Conservation (phyloP, 1,284 basidiomycete species). For the Erythrobasidium hasegawianum region DNA sequence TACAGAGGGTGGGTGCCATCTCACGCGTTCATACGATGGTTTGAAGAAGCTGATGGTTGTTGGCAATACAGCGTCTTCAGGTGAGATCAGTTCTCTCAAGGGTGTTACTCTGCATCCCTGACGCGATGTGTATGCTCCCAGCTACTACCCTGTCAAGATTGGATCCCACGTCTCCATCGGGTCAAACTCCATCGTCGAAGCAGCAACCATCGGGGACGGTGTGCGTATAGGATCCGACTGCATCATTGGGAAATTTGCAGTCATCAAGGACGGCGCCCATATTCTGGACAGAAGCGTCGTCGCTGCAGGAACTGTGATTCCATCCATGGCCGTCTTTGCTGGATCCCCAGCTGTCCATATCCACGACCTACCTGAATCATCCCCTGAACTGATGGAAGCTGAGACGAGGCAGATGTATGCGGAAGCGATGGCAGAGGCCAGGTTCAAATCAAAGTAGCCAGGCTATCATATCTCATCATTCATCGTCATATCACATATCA, state of each 20-base stretch:
- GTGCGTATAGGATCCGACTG: constrained; percentile 94
- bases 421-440: neutral
- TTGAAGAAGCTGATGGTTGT: neutral
- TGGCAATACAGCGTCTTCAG: constrained; percentile 21
- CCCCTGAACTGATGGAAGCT: constrained; percentile 30
- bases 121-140: constrained; percentile 50
- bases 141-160: constrained; percentile 96
- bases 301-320: constrained; percentile 87
- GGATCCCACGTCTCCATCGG: constrained; percentile 94
- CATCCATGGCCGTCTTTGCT: constrained; percentile 75
- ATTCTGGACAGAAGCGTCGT: constrained; percentile 83
- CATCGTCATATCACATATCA: no score
- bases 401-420: constrained; percentile 9
- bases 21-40: neutral
- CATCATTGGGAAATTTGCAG: constrained; percentile 90
- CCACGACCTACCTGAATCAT: constrained; percentile 32
- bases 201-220: constrained; percentile 87
- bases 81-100: constrained; percentile 21
- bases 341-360: constrained; percentile 70
- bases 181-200: constrained; percentile 79
- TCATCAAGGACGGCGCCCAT: constrained; percentile 92
- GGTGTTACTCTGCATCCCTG: neutral
- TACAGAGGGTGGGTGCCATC: constrained; percentile 60
- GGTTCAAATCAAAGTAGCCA: constrained; percentile 13
- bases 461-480: neutral